Percentiles rank a stretch among this genome's conserved stretches.
Conservation (phyloP, 1,139 yeast genomes). For the Yamadazyma trypodendri region DNA sequence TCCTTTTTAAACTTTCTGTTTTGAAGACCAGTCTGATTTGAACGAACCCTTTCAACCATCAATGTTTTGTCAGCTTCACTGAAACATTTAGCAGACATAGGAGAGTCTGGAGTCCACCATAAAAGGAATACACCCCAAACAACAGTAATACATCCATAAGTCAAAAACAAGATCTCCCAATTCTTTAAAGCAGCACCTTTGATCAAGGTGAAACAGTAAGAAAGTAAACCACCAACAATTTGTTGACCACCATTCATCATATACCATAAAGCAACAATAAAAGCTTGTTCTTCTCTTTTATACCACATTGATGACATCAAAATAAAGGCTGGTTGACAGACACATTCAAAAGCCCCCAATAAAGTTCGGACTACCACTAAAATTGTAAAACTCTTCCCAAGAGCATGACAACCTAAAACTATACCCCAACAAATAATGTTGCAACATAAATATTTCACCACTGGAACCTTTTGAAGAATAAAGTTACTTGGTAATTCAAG, state of each 20-base stretch:
- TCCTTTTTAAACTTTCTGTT: slow-evolving; percentile 25
- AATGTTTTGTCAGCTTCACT: slow-evolving; percentile 27
- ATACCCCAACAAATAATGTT: slow-evolving; percentile 44
- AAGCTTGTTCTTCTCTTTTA: slow-evolving; percentile 36
- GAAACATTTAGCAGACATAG: slow-evolving; percentile 30
- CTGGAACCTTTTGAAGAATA: slow-evolving; percentile 36
- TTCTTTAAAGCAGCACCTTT: slow-evolving; percentile 23
- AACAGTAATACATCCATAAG: slow-evolving; percentile 35
- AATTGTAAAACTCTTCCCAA: slow-evolving; percentile 38
- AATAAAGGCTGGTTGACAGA: slow-evolving; percentile 45
- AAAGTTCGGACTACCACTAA: slow-evolving; percentile 41
- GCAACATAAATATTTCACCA: slow-evolving; percentile 34
- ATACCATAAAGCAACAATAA: slow-evolving; percentile 39
- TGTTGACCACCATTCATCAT: slow-evolving; percentile 42
- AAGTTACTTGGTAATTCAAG: slow-evolving; percentile 46
- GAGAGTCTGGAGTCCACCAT: slow-evolving; percentile 33
- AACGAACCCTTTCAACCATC: slow-evolving; percentile 31
- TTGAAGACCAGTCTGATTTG: slow-evolving; percentile 35
- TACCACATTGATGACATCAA: slow-evolving; percentile 44
- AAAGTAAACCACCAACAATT: slow-evolving; percentile 41
- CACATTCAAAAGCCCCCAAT: slow-evolving; percentile 41
- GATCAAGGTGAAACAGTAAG: slow-evolving; percentile 42
- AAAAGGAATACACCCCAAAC: slow-evolving; percentile 30
- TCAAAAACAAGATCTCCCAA: slow-evolving; percentile 40
- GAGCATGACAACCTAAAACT: slow-evolving; percentile 36